phyloP scores from a whole-genome alignment of 2,329 filamentous ascomycete genomes.

The Monosporascus sp. region DNA sequence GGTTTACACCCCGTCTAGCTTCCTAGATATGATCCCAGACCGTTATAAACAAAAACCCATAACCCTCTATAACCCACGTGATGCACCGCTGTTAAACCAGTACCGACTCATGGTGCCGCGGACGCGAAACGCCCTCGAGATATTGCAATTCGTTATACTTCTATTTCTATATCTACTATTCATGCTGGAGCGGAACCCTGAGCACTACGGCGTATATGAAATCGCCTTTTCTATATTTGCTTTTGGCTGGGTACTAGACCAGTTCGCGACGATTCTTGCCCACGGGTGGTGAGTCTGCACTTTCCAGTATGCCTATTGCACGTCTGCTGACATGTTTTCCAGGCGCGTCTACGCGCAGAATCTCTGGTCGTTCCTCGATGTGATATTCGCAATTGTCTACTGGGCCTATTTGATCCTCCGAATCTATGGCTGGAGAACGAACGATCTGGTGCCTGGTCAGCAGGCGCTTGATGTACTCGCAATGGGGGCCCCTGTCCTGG shows the following conservation, averaged over 20 bases:
- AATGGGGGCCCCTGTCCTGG: slow-evolving; percentile 69
- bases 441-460: slow-evolving; percentile 44
- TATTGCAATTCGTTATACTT: slow-evolving; percentile 66
- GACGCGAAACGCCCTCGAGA: slow-evolving; percentile 70
- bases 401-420: slow-evolving; percentile 62
- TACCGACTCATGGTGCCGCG: slow-evolving; percentile 79
- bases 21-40: slow-evolving; percentile 79
- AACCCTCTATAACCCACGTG: slow-evolving; percentile 70
- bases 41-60: slow-evolving; percentile 82
- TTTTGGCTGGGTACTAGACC: slow-evolving; percentile 73
- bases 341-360: slow-evolving; percentile 84
- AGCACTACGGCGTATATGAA: slow-evolving; percentile 52
- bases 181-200: slow-evolving; percentile 63
- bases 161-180: slow-evolving; percentile 64
- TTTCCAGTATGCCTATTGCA: background rate
- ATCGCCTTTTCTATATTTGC: slow-evolving; percentile 66
- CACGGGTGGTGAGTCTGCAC: slow-evolving; percentile 53
- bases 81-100: slow-evolving; percentile 73
- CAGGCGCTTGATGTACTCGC: slow-evolving; percentile 75
- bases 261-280: slow-evolving; percentile 70
- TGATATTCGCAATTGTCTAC: slow-evolving; percentile 71
- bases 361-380: slow-evolving; percentile 81
- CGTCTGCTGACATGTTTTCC: slow-evolving; percentile 2
- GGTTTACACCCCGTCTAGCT: slow-evolving; percentile 75
- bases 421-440: slow-evolving; percentile 54